phyloP scores from a whole-genome alignment of 2,329 filamentous ascomycete genomes.

The Fusarium staphyleae region DNA sequence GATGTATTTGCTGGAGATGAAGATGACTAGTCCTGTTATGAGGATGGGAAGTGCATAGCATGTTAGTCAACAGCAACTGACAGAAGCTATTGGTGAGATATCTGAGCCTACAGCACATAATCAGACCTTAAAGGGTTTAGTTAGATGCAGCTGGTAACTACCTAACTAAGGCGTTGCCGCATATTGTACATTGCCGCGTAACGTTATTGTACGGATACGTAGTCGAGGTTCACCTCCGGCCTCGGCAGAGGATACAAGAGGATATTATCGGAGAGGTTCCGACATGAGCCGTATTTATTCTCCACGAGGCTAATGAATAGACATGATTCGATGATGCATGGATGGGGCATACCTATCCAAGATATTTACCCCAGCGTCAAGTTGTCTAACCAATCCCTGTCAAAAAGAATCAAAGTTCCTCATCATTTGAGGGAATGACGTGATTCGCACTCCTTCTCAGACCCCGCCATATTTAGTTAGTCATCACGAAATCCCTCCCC shows the following conservation, averaged over 20 bases:
- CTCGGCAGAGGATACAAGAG: background rate
- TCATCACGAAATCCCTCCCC: conserved; percentile 28
- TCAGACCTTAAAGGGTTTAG: no score
- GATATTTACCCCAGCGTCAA: conserved; percentile 1
- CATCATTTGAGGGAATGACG: conserved; percentile 40
- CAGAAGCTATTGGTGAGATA: no score
- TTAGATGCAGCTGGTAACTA: no score
- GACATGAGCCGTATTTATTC: background rate
- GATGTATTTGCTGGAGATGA: no score
- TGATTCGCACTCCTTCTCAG: conserved; percentile 13
- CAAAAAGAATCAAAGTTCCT: conserved; percentile 20
- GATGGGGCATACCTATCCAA: background rate
- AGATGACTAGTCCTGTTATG: no score
- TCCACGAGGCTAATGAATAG: background rate
- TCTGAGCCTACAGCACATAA: no score
- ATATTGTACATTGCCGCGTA: no score
- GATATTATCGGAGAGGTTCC: conserved; percentile 16
- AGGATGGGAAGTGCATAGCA: no score
- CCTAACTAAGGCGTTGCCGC: no score
- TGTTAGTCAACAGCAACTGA: no score
- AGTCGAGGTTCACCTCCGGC: no score
- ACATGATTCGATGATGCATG: background rate
- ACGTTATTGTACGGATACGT: no score
- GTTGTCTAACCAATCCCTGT: conserved; percentile 33
- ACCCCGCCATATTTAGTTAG: conserved; percentile 36